phyloP scores from a whole-genome alignment of 257 asterid species.

The Hygrophila difformis region DNA sequence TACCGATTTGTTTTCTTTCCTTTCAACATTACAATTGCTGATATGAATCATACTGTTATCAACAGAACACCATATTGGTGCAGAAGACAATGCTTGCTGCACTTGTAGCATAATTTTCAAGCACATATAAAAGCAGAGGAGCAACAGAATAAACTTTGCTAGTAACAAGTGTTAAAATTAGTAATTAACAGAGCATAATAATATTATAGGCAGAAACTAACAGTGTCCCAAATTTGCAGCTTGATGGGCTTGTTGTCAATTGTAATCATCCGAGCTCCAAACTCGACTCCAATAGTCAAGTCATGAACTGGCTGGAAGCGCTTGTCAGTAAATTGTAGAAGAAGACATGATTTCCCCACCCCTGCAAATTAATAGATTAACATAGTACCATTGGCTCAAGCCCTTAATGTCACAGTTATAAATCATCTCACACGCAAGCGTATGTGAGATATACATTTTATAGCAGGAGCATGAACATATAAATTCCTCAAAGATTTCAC shows the following conservation, averaged over 20 bases:
- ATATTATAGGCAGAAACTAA: no score
- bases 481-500: no score
- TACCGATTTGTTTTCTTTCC: background rate
- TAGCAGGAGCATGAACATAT: background rate
- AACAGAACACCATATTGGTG: background rate
- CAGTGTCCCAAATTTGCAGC: constrained; percentile 60
- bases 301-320: constrained; percentile 63
- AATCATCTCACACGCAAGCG: no score
- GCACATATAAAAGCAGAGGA: background rate
- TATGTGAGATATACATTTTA: background rate
- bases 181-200: no score
- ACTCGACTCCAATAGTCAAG: constrained; percentile 55
- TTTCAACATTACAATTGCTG: background rate
- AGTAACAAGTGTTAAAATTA: no score
- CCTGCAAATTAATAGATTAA: constrained; percentile 24
- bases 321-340: constrained; percentile 52
- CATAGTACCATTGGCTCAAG: background rate
- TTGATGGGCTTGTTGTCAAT: constrained; percentile 49
- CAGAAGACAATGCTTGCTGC: constrained; percentile 1
- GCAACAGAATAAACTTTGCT: background rate
- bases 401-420: background rate
- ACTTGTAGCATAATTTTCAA: background rate
- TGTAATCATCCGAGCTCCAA: constrained; percentile 52
- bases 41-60: background rate
- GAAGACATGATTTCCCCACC: constrained; percentile 54